Conservation (phyloP, 257 asterid genomes). For the Leptodermis oblonga region DNA sequence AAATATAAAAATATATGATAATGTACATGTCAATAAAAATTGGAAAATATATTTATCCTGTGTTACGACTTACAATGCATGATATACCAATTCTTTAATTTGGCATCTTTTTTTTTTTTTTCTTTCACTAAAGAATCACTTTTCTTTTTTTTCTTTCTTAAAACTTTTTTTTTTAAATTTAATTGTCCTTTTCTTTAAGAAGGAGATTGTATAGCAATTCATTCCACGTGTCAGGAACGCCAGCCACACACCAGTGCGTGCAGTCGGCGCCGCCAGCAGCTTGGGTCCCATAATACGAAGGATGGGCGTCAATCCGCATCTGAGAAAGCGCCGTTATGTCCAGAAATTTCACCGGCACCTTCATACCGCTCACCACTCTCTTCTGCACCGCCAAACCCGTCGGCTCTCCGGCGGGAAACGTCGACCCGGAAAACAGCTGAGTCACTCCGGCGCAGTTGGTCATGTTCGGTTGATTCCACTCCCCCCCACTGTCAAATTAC, state of each 20-base stretch:
- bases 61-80: no score
- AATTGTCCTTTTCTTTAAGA: background rate
- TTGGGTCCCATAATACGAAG: conserved; percentile 15
- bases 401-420: conserved; percentile 17
- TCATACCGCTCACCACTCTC: conserved; percentile 15
- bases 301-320: conserved; percentile 17
- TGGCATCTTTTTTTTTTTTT: no score
- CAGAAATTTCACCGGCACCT: conserved; percentile 9
- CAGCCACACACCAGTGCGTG: conserved; percentile 19
- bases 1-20: no score
- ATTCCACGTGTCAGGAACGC: conserved; percentile 20
- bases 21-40: no score
- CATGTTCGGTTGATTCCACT: conserved; percentile 11
- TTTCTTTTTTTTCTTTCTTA: no score
- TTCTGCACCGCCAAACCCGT: conserved; percentile 15
- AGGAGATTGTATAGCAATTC: conserved; percentile 17
- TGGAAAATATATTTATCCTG: no score
- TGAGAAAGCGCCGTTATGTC: conserved; percentile 18
- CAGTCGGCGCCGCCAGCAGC: conserved; percentile 5
- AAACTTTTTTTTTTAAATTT: background rate
- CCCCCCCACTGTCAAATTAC: conserved; percentile 15
- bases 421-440: conserved; percentile 5
- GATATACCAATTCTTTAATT: no score
- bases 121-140: no score
- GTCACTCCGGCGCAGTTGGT: conserved; percentile 12